phyloP scores from a whole-genome alignment of 164 flowering plant species.

The Vitis cinerea region DNA sequence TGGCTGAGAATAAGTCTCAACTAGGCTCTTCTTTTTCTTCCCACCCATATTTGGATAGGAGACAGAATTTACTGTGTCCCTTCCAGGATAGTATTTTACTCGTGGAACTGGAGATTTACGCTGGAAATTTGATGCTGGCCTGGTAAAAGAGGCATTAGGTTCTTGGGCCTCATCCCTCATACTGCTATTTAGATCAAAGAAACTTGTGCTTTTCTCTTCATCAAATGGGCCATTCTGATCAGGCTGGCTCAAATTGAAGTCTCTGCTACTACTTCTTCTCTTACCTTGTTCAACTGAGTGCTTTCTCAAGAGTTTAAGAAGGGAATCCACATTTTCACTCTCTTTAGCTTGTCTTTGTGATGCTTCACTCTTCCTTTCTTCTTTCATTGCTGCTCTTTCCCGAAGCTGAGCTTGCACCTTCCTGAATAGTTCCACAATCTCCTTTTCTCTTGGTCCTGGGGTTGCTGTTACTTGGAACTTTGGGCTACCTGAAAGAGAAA shows the following conservation, averaged over 20 bases:
- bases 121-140: conserved; percentile 70
- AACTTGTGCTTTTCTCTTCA: conserved; percentile 39
- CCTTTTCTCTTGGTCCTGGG: conserved; percentile 83
- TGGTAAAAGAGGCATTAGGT: conserved; percentile 23
- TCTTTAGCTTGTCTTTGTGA: conserved; percentile 52
- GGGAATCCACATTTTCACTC: conserved; percentile 86
- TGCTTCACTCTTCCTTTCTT: conserved; percentile 62
- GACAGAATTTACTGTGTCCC: conserved; percentile 22
- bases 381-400: conserved; percentile 74
- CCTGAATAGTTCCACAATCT: conserved; percentile 83
- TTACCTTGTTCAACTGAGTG: conserved; percentile 74
- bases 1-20: conserved; percentile 16
- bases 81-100: conserved; percentile 38
- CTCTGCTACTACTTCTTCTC: conserved; percentile 33
- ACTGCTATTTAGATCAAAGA: conserved; percentile 32
- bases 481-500: conserved; percentile 51
- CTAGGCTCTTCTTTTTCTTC: conserved; percentile 25
- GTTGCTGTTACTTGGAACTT: conserved; percentile 60
- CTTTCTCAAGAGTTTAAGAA: conserved; percentile 70
- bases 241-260: conserved; percentile 31
- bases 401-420: conserved; percentile 88
- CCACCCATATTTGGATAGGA: conserved; percentile 21
- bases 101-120: conserved; percentile 78
- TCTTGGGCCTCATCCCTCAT: conserved; percentile 36
- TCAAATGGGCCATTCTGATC: conserved; percentile 28